These are phyloP conservation scores for Debaryomyces psychrophilus DNA, from an alignment of 1,139 yeast genomes.

Conservation along the genomic window DNA sequence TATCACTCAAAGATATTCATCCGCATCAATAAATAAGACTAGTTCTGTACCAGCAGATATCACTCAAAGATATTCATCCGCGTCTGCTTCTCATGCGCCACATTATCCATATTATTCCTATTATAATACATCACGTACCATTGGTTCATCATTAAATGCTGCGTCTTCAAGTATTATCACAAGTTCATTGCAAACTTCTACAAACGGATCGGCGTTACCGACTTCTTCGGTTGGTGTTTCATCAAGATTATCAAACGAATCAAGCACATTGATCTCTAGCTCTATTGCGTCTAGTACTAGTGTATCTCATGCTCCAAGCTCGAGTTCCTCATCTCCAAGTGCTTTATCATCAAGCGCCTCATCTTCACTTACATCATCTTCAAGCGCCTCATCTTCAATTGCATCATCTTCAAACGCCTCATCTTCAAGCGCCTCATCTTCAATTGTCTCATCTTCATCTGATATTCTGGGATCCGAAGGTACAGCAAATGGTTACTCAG, in stretches of 20 bases:
- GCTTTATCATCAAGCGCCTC: constrained; percentile 4
- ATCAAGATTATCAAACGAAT: not conserved
- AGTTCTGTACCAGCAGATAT: not conserved
- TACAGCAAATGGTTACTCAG: constrained; percentile 15
- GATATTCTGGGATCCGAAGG: not conserved
- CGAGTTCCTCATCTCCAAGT: not conserved
- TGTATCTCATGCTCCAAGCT: not conserved
- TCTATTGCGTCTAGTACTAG: not conserved
- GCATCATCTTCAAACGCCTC: no score
- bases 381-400: not conserved
- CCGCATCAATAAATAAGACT: not conserved
- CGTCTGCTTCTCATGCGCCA: not conserved
- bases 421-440: no score
- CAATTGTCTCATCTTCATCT: constrained; percentile 7
- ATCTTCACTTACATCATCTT: no score
- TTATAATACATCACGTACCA: not conserved
- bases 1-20: not conserved
- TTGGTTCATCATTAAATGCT: not conserved
- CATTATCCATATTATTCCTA: not conserved
- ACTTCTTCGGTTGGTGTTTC: not conserved
- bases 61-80: not conserved
- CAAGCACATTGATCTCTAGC: not conserved
- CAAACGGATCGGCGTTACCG: not conserved
- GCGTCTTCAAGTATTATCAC: not conserved
- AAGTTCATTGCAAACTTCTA: not conserved